Evolutionary conservation across 148 eudicot species (phyloP), one percentile per base, ranked within the genome.

Genomic region (Beta vulgaris): DNA sequence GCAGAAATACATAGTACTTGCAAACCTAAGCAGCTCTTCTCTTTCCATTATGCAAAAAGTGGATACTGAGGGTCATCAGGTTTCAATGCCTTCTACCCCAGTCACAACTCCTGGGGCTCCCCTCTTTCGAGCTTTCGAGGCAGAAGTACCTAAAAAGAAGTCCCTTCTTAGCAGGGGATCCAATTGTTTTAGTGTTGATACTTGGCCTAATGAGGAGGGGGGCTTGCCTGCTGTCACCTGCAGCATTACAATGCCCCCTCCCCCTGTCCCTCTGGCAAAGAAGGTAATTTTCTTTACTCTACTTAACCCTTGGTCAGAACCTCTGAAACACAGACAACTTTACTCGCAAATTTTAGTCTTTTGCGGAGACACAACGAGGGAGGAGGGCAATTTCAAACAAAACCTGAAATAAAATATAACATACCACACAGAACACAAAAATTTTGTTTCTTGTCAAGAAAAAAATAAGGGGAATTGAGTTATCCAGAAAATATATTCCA

Each of bases 181-280:
- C 78, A 94, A 84, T 42, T 94, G 98, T 85, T 92, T 90, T 48
- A 82, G 80, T 49, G 90, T 87, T 6, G 93, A 91, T 73, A 77
- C 96, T 42, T 87, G 89, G 90, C 80, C 87, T 48, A 49, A 76
- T 76, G 92, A 91, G 84, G 98, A 94, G 69, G 97, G 96, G 0
- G 80, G 84, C 36, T 81, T 94, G 70, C 97, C 97, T 32, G 66
- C 96, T 58, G 86, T 94, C 73, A 76, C 96, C 31, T 91, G 96
- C 76, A 68, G 77, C 35, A 79, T 82, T 76, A 73, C 80, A 48
- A 84, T 94, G 85, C 88, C 97, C 18, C 84, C 87, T 76, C 96
- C 93, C 73, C 91, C 96, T 4, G 84, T 91, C 62, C 91, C 98
- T 25, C 89, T 94, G 14, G 87, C 96, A 65, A 90, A 92, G 84